These are phyloP conservation scores for Durotheca rogersii DNA, from an alignment of 495 filamentous ascomycete genomes.

Conservation along the genomic window DNA sequence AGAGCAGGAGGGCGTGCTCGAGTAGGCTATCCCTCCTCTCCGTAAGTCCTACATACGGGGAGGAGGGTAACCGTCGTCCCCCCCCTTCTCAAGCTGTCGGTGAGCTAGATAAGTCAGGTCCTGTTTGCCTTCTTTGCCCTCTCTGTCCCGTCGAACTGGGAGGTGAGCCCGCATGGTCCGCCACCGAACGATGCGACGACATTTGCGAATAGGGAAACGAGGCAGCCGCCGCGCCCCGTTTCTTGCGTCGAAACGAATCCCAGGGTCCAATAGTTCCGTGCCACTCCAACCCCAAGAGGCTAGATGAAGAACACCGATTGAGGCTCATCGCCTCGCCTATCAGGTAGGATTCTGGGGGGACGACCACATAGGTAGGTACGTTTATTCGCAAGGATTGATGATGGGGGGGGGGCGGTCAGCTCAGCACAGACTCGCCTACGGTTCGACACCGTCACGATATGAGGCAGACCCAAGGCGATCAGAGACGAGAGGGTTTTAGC, in stretches of 20 bases:
- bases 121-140: slow-evolving; percentile 25
- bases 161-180: slow-evolving; percentile 16
- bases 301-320: no score
- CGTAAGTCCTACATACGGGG: no score
- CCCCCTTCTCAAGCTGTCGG: slow-evolving; percentile 17
- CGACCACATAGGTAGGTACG: no score
- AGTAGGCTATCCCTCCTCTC: no score
- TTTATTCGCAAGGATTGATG: no score
- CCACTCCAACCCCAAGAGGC: no score
- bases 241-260: slow-evolving; percentile 17
- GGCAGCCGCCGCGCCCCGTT: slow-evolving; percentile 29
- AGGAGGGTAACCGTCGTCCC: no score
- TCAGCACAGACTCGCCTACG: slow-evolving; percentile 5
- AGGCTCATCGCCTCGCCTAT: slow-evolving; percentile 22
- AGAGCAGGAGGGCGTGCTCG: slow-evolving; percentile 1
- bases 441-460: background rate
- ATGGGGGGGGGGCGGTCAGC: slow-evolving; percentile 13
- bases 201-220: slow-evolving; percentile 6
- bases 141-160: slow-evolving; percentile 16
- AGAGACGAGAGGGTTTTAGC: no score
- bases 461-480: no score
- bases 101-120: slow-evolving; percentile 12
- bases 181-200: slow-evolving; percentile 12
- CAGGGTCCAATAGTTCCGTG: slow-evolving; percentile 9
- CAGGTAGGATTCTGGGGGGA: slow-evolving; percentile 28